A percentile compares a stretch with the other conserved stretches of the same genome.
phyloP scores from a whole-genome alignment of 2,329 filamentous ascomycete species.

The Colletotrichum sansevieriae region DNA sequence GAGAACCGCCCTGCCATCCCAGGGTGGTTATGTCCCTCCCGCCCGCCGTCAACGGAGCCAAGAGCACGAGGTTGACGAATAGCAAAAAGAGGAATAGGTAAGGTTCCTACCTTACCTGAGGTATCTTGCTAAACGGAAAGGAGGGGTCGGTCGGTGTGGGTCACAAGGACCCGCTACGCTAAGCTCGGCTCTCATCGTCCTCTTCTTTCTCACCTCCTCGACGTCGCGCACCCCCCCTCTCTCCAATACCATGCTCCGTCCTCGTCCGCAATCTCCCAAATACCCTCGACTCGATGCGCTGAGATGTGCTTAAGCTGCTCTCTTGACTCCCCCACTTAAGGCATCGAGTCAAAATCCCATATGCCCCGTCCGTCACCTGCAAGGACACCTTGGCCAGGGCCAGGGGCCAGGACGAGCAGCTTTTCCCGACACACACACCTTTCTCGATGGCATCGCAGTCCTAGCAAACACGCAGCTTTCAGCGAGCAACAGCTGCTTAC shows the following conservation, averaged over 20 bases:
- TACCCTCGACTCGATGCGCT: not conserved
- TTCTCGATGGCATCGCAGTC: slow-evolving; percentile 20
- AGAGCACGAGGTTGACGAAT: not conserved
- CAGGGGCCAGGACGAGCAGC: slow-evolving; percentile 38
- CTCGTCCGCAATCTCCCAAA: slow-evolving; percentile 13
- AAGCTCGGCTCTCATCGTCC: slow-evolving; percentile 30
- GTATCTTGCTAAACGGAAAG: slow-evolving; percentile 22
- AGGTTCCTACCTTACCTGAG: not conserved
- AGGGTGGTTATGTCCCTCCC: not conserved
- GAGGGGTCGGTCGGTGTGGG: slow-evolving; percentile 20
- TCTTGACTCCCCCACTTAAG: not conserved
- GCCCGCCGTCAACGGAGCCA: slow-evolving; percentile 35
- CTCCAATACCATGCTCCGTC: slow-evolving; percentile 17
- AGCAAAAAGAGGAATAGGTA: slow-evolving; percentile 5
- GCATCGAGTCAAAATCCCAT: slow-evolving; percentile 28
- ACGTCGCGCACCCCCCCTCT: slow-evolving; percentile 3
- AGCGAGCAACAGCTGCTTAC: slow-evolving; percentile 20
- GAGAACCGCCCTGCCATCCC: not conserved
- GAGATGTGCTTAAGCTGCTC: not conserved
- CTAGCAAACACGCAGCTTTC: slow-evolving; percentile 7
- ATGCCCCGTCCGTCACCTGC: slow-evolving; percentile 39
- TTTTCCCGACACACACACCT: slow-evolving; percentile 40
- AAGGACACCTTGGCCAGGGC: slow-evolving; percentile 27
- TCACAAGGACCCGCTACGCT: slow-evolving; percentile 20
- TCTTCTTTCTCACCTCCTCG: slow-evolving; percentile 5